These are phyloP conservation scores for Strigomonas galati DNA, from an alignment of 208 protist genomes.

Conservation along the genomic window DNA sequence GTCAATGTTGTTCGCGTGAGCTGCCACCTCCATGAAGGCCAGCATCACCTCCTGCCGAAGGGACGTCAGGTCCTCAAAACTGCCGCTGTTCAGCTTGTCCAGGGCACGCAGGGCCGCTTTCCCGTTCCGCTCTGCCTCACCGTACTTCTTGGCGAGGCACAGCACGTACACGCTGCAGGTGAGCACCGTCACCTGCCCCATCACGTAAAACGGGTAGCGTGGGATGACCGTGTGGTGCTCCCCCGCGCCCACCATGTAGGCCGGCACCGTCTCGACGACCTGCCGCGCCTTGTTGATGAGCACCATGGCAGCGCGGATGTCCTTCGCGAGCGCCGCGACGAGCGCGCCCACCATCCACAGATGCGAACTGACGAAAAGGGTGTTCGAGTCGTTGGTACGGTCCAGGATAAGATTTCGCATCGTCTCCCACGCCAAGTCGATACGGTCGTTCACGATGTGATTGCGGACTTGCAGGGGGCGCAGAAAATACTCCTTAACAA, in stretches of 20 bases:
- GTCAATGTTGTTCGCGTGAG: conserved; percentile 14
- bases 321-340: conserved; percentile 15
- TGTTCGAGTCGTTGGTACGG: background rate
- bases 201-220: conserved; percentile 19
- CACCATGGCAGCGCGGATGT: conserved; percentile 7
- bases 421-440: background rate
- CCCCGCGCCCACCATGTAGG: conserved; percentile 18
- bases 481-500: background rate
- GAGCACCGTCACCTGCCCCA: conserved; percentile 18
- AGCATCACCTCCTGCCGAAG: conserved; percentile 32
- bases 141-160: conserved; percentile 18
- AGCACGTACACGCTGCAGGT: conserved; percentile 19
- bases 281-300: conserved; percentile 22
- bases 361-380: conserved; percentile 8
- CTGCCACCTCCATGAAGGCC: conserved; percentile 37
- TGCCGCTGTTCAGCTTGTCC: conserved; percentile 22
- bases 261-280: conserved; percentile 25
- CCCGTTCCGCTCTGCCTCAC: conserved; percentile 23
- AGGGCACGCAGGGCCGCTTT: conserved; percentile 24
- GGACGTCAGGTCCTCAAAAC: conserved; percentile 20
- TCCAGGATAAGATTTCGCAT: background rate
- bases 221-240: conserved; percentile 14
- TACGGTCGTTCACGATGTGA: background rate
- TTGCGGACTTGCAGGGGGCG: background rate
- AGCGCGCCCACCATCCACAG: conserved; percentile 23